phyloP scores from a whole-genome alignment of 768 basidiomycete genomes.

The Lactifluus piperatus region DNA sequence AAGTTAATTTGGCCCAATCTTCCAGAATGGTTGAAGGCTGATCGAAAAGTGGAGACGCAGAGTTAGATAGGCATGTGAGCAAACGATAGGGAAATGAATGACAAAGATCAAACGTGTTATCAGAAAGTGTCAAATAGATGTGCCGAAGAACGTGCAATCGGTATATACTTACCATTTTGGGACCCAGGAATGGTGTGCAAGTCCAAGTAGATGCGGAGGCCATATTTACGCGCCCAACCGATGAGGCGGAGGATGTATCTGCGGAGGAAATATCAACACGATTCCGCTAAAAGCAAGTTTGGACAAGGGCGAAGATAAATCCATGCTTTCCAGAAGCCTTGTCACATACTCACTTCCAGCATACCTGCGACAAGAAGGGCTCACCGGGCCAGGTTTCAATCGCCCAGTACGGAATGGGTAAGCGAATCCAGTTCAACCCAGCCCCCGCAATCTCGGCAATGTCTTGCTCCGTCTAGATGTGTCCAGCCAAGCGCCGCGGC shows the following conservation, averaged over 20 bases:
- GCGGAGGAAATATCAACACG: not conserved
- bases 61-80: not conserved
- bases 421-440: slow-evolving; percentile 78
- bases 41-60: not conserved
- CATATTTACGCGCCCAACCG: slow-evolving; percentile 87
- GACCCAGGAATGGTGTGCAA: slow-evolving; percentile 76
- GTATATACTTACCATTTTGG: slow-evolving; percentile 52
- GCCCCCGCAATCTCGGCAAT: slow-evolving; percentile 84
- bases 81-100: not conserved
- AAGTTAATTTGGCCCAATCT: slow-evolving; percentile 55
- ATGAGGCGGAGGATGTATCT: slow-evolving; percentile 67
- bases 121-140: slow-evolving; percentile 11
- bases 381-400: slow-evolving; percentile 72
- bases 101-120: not conserved
- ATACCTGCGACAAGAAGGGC: slow-evolving; percentile 66
- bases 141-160: not conserved
- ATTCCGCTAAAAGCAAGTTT: not conserved
- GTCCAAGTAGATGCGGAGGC: slow-evolving; percentile 74
- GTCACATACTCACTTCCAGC: slow-evolving; percentile 51
- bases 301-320: not conserved
- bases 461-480: slow-evolving; percentile 72
- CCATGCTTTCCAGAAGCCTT: not conserved
- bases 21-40: slow-evolving; percentile 54
- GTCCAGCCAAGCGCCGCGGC: slow-evolving; percentile 4
- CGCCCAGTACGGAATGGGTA: slow-evolving; percentile 85